Conservation (phyloP, 2,329 filamentous ascomycete species). For the Verticillium zaregamsianum region DNA sequence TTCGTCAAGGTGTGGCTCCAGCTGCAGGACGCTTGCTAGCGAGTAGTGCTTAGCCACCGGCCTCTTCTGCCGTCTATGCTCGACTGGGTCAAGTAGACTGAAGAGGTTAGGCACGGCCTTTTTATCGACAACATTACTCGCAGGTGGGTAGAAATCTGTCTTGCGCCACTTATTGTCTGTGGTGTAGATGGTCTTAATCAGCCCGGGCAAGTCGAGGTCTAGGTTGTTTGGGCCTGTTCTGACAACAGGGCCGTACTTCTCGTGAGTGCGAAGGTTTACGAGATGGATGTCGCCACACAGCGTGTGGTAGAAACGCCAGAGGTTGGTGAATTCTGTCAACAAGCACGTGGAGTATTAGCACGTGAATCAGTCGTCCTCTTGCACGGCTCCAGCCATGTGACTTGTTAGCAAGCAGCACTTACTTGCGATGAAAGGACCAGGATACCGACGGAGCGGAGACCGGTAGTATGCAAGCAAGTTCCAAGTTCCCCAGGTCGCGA, state of each 20-base stretch:
- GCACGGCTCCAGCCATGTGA: not conserved
- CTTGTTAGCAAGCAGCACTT: conserved; percentile 2
- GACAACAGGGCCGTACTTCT: conserved; percentile 26
- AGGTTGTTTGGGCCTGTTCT: conserved; percentile 25
- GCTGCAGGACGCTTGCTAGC: conserved; percentile 15
- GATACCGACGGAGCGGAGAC: conserved; percentile 24
- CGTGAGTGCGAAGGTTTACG: conserved; percentile 19
- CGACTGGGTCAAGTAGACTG: conserved; percentile 24
- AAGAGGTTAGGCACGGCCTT: conserved; percentile 34
- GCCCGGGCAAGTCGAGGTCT: conserved; percentile 18
- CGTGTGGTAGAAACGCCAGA: not conserved
- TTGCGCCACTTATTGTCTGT: conserved; percentile 20
- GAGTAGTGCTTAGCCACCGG: conserved; percentile 33
- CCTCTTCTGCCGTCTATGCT: conserved; percentile 28
- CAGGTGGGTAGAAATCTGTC: conserved; percentile 31
- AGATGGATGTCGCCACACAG: not conserved
- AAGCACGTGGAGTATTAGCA: not conserved
- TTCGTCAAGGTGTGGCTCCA: conserved; percentile 39
- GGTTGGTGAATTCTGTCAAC: conserved; percentile 1
- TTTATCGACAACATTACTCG: conserved; percentile 25
- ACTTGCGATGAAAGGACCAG: conserved; percentile 26
- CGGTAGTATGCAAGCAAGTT: not conserved
- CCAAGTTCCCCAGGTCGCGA: not conserved
- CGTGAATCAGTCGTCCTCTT: not conserved
- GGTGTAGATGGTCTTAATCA: conserved; percentile 23